Evolutionary conservation across 129 eudicot genomes (phyloP), one percentile per base, ranked within the genome.

Genomic region (Pseudognaphalium luteoalbum): DNA sequence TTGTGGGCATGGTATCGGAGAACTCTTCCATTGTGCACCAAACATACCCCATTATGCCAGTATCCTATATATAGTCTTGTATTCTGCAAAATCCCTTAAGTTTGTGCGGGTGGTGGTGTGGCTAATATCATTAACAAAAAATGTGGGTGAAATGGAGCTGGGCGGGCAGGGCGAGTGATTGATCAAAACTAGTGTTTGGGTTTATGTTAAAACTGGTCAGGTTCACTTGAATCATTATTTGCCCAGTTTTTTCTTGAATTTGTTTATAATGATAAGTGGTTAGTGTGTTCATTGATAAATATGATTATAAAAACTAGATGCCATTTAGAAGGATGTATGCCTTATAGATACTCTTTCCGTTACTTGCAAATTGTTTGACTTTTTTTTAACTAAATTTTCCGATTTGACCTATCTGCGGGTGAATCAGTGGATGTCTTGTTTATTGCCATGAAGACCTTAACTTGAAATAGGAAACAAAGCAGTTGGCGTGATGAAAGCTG

Each of bases 401-500:
- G 42, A 8, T 37, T 37, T 37, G 42, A 10, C 42, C 42, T 37
- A 35, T 35, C 6, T 47, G 74, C 21, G 33, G 66, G 64, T 70
- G 28, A 25, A 25, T 25, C 28, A 25, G 28, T 25, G 39, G 56
- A 14, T 35, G 7, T 74, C n/a, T 39, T 59, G 20, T 33, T 42
- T 47, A 44, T 73, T 17, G 78, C 59, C 20, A 51, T 79, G 58
- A 66, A 58, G 79, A 80, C 93, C 96, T 90, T 88, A 87, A 84
- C 85, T 39, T 59, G 80, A 47, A 84, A 62, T 75, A 94, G 98
- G 87, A 86, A 94, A 94, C 89, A 94, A 91, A 87, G 92, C 90
- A 1, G 98, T 94, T 71, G 98, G 98, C 47, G 93, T 94, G 85
- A 94, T 94, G 99, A 94, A 94, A 85, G 97, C 94, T 29, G 99